Evolutionary conservation across 2,329 filamentous ascomycete genomes (phyloP), one percentile per base, ranked within the genome.

Genomic region (Neonectria coccinea): DNA sequence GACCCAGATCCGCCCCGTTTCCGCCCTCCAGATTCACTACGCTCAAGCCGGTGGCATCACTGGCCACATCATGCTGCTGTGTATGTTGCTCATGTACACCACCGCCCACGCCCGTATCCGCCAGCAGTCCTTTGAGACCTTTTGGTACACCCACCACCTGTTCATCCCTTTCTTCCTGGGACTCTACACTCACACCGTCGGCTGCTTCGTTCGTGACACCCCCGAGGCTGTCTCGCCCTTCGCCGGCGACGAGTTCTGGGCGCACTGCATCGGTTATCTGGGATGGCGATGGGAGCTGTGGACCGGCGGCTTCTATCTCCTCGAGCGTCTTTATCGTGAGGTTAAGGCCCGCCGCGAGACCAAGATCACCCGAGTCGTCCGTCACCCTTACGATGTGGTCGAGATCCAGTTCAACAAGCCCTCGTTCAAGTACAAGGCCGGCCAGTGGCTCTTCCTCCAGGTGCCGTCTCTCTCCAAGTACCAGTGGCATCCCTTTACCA

Each of bases 71-170:
- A 99, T 99, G 96, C 87, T 98, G 27, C 85, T 99, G n/a, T 98
- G 94, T 86, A 99, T 99, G 96, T 83, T 99, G 67, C 82, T 99
- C 67, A 99, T 99, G 86, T 99, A 97, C 82, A 99, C 96, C 1
- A 97, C 94, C 0, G 92, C 96, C 3, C 96, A 99, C 77, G 87
- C 91, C 73, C 92, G 93, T 70, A 98, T 99, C 70, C 92, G 96
- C 59, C 95, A 98, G 78, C 96, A 99, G 78, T 97, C 93, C 0
- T 99, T 94, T 76, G 96, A 99, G 82, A 97, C 95, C 0, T 99
- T 99, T 79, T 99, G 96, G 96, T 99, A 99, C 81, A 97, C 94
- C 0, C 96, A 99, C 80, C 96, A 99, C 75, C 87, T 99, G n/a
- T 98, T 98, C 75, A 92, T 99, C 65, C 95, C 96, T 2, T 99